A percentile compares a stretch with the other conserved stretches of the same genome.
These are phyloP conservation scores for Saturnispora galanensis DNA, from an alignment of 805 yeast genomes.

Conservation along the genomic window DNA sequence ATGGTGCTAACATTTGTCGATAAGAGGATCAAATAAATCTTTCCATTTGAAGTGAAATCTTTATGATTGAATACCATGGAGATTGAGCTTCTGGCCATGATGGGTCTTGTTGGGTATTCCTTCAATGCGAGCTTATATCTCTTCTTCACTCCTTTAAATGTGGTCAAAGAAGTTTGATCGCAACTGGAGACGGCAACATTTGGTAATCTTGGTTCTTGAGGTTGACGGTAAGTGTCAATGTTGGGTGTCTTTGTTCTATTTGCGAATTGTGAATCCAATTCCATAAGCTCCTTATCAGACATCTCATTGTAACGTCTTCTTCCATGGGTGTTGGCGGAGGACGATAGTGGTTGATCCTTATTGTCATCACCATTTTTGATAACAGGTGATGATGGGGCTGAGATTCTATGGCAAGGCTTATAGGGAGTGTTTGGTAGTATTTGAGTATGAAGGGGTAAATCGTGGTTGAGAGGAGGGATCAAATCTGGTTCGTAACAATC, in stretches of 20 bases:
- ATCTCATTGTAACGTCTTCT: slow-evolving; percentile 40
- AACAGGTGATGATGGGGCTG: slow-evolving; percentile 1
- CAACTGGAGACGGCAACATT: slow-evolving; percentile 10
- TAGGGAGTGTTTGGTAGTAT: slow-evolving; percentile 6
- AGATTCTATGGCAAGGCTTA: slow-evolving; percentile 1
- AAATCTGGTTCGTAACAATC: slow-evolving; percentile 7
- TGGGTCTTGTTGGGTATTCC: slow-evolving; percentile 29
- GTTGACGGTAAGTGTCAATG: slow-evolving; percentile 19
- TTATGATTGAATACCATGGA: slow-evolving; percentile 37
- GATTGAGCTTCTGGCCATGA: slow-evolving; percentile 23
- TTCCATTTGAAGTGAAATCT: slow-evolving; percentile 19
- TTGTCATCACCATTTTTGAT: slow-evolving; percentile 3
- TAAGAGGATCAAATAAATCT: slow-evolving; percentile 39
- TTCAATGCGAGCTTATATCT: slow-evolving; percentile 10
- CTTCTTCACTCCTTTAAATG: slow-evolving; percentile 5
- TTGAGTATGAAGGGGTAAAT: neutral
- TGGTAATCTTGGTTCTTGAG: slow-evolving; percentile 11
- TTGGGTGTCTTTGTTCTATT: slow-evolving; percentile 29
- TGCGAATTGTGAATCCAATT: slow-evolving; percentile 43
- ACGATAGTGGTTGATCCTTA: slow-evolving; percentile 1
- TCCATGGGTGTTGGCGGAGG: slow-evolving; percentile 18
- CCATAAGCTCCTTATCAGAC: slow-evolving; percentile 46
- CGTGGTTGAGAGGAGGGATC: slow-evolving; percentile 2
- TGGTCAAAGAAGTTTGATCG: slow-evolving; percentile 10
- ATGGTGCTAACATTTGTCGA: slow-evolving; percentile 62